These are phyloP conservation scores for Taphrina confusa DNA, from an alignment of 1,139 yeast species.

Conservation along the genomic window DNA sequence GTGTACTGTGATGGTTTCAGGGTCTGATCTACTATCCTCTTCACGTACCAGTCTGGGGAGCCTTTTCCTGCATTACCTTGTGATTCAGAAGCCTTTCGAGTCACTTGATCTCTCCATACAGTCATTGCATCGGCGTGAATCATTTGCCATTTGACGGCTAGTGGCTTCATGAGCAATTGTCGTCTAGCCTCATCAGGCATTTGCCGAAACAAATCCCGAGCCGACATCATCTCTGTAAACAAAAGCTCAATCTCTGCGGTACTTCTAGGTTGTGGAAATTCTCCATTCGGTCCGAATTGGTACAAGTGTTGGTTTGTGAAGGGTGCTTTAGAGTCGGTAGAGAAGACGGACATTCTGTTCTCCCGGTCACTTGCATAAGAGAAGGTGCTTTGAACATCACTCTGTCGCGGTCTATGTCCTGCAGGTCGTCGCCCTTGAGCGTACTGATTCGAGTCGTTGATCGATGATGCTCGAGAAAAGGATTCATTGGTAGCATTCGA, in stretches of 20 bases:
- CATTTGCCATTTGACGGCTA: slow-evolving; percentile 87
- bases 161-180: slow-evolving; percentile 73
- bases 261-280: slow-evolving; percentile 39
- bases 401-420: slow-evolving; percentile 23
- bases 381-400: slow-evolving; percentile 17
- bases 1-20: slow-evolving; percentile 73
- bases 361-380: slow-evolving; percentile 12
- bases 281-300: slow-evolving; percentile 38
- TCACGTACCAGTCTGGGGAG: slow-evolving; percentile 77
- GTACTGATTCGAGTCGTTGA: neutral
- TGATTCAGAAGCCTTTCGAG: slow-evolving; percentile 44
- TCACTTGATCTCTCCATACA: slow-evolving; percentile 55
- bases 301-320: slow-evolving; percentile 23
- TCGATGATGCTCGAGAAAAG: neutral
- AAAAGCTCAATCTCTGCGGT: slow-evolving; percentile 16
- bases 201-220: slow-evolving; percentile 52
- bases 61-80: slow-evolving; percentile 43
- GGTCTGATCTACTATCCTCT: slow-evolving; percentile 67
- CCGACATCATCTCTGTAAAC: slow-evolving; percentile 62
- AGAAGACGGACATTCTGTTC: neutral
- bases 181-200: slow-evolving; percentile 75
- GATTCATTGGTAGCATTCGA: neutral
- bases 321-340: slow-evolving; percentile 8
- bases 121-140: slow-evolving; percentile 83
- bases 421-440: slow-evolving; percentile 4